Percentiles rank a stretch among this genome's conserved stretches.
Conservation (phyloP, 2,329 filamentous ascomycete genomes). For the Stagonosporopsis rhizophila region DNA sequence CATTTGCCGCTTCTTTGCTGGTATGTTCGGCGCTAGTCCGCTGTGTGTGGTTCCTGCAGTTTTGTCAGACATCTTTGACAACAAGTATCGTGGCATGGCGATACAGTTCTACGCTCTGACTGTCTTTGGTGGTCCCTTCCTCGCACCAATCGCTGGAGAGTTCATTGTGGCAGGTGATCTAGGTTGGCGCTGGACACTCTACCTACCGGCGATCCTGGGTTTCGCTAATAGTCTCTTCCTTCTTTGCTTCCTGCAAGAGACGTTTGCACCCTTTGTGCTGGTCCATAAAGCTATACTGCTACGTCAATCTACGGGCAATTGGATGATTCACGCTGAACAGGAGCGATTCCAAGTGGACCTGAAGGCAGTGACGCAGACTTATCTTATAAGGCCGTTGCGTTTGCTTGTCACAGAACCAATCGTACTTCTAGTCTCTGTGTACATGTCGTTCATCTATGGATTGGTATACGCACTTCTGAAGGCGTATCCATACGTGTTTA, state of each 20-base stretch:
- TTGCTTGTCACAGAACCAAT: conserved; percentile 37
- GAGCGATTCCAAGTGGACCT: not conserved
- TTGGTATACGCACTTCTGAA: conserved; percentile 15
- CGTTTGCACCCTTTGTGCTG: not conserved
- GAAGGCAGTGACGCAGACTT: not conserved
- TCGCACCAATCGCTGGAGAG: conserved; percentile 1
- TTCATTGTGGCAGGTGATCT: not conserved
- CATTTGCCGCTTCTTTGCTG: conserved; percentile 8
- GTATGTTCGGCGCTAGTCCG: conserved; percentile 5
- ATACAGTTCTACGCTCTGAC: conserved; percentile 9
- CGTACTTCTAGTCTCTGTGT: conserved; percentile 32
- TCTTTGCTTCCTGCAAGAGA: not conserved
- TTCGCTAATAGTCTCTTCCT: not conserved
- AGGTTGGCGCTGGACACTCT: conserved; percentile 10
- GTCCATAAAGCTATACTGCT: not conserved
- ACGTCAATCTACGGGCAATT: not conserved
- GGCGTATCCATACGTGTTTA: conserved; percentile 6
- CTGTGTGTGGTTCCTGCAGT: conserved; percentile 7
- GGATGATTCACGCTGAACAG: conserved; percentile 6
- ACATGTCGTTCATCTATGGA: conserved; percentile 39
- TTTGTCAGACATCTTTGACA: conserved; percentile 3
- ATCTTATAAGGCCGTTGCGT: conserved; percentile 32
- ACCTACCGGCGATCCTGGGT: not conserved
- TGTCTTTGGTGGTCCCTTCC: conserved; percentile 2
- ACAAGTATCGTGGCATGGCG: conserved; percentile 6